Percentiles rank a stretch among this genome's conserved stretches.
Conservation (phyloP, 352 stramenopile species). For the Phytophthora lateralis region DNA sequence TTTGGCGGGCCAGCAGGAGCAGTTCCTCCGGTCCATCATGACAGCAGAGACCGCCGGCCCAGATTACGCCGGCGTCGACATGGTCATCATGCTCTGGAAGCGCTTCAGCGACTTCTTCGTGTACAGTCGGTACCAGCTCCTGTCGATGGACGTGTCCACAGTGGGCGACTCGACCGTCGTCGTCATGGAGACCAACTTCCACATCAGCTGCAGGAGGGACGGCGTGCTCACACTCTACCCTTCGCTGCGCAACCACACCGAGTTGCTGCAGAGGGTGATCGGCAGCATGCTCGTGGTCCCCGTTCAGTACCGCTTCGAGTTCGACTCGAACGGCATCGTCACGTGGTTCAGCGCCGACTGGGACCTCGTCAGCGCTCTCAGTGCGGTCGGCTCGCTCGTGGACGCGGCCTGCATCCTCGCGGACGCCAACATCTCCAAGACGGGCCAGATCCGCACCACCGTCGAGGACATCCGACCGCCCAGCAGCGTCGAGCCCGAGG, state of each 20-base stretch:
- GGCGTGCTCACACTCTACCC: slow-evolving; percentile 54
- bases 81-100: slow-evolving; percentile 49
- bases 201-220: slow-evolving; percentile 44
- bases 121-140: slow-evolving; percentile 39
- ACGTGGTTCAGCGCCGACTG: slow-evolving; percentile 68
- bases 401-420: slow-evolving; percentile 50
- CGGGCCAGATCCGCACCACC: slow-evolving; percentile 51
- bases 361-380: slow-evolving; percentile 57
- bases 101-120: slow-evolving; percentile 52
- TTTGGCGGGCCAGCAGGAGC: slow-evolving; percentile 39
- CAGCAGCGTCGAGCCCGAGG: slow-evolving; percentile 9
- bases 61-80: slow-evolving; percentile 56
- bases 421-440: slow-evolving; percentile 56
- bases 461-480: slow-evolving; percentile 24
- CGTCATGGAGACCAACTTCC: slow-evolving; percentile 44
- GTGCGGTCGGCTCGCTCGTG: slow-evolving; percentile 47
- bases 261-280: slow-evolving; percentile 58
- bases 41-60: slow-evolving; percentile 44
- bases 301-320: slow-evolving; percentile 60
- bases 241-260: slow-evolving; percentile 40
- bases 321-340: slow-evolving; percentile 42
- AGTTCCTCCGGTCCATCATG: slow-evolving; percentile 64
- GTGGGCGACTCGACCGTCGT: slow-evolving; percentile 53
- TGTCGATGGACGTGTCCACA: slow-evolving; percentile 39
- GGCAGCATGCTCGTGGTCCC: slow-evolving; percentile 42